Conservation (phyloP, 495 filamentous ascomycete species). For the Talaromyces adpressus region DNA sequence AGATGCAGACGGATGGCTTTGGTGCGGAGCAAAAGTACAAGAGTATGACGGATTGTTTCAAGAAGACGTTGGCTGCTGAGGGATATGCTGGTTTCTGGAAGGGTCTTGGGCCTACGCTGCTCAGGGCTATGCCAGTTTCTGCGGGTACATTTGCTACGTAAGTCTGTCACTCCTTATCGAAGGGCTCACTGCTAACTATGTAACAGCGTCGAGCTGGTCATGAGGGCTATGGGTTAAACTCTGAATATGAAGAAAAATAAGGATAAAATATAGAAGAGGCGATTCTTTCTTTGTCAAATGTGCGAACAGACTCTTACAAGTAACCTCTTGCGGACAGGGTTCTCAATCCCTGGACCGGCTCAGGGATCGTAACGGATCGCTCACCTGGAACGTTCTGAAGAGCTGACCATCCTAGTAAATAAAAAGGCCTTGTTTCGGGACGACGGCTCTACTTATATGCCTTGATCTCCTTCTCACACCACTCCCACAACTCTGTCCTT, state of each 20-base stretch:
- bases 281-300: constrained; percentile 4
- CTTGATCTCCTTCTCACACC: too few relatives aligned
- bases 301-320: not conserved
- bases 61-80: constrained; percentile 70
- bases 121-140: constrained; percentile 96
- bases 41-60: constrained; percentile 85
- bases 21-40: constrained; percentile 60
- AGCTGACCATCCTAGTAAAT: too few relatives aligned
- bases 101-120: constrained; percentile 85
- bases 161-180: constrained; percentile 11
- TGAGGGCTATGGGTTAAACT: constrained; percentile 36
- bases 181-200: constrained; percentile 10
- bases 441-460: too few relatives aligned
- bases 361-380: not conserved
- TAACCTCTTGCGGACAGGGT: not conserved
- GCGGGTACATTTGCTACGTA: constrained; percentile 90
- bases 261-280: constrained; percentile 5
- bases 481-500: too few relatives aligned
- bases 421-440: too few relatives aligned
- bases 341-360: not conserved
- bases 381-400: too few relatives aligned
- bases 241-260: not conserved
- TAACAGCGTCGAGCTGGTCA: constrained; percentile 37
- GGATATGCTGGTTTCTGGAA: constrained; percentile 89
- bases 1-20: constrained; percentile 98